Base-by-base conservation (phyloP, 768 basidiomycete genomes). In the Rhizopogon roseolus region DNA sequence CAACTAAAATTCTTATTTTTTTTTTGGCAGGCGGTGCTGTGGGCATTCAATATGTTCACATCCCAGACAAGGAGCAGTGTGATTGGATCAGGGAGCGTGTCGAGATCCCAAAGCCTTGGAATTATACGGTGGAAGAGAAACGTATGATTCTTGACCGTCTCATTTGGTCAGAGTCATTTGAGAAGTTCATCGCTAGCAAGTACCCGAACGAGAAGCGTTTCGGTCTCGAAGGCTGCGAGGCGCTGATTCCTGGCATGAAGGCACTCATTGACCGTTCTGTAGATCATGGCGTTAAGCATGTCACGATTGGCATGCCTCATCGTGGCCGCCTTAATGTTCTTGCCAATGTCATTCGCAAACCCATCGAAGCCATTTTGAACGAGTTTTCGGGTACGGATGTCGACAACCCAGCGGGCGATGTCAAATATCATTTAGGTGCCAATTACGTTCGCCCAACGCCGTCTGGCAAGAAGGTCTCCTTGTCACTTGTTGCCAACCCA, bases 121-220 rank as follows among this genome's bases (percentile, higher is more conserved):
- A 94, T 64, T 99, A 98, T 74, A 91, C 90, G 49, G 82, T 95
- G 50, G 97, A 99, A 63, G 97, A 99, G 77, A 99, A 98, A 74
- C 87, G 93, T 44, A 95, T 98, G 91, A 95, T 99, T 59, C 83
- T 99, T 53, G 97, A 99, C 74, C 91, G 97, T 56, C 87, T 98
- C 62, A 98, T 98, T 68, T 99, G 97, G 97, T 98, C 96, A n/a
- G 97, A 98, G 64, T 89, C 91, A 4, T 98, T 98, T 65, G 97
- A 99, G 71, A 94, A 94, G 65, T 99, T 98, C 80, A 94, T 99
- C 58, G 89, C 94, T 19, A 90, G 85, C 80, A 99, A 98, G 71
- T 97, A 92, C 74, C 97, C 97, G 61, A 99, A 98, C 74, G 97
- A 99, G 78, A 99, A 99, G 74, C 89, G 97, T 44, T 99, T 99